Percentiles rank a stretch among this genome's conserved stretches.
phyloP scores from a whole-genome alignment of 495 filamentous ascomycete genomes.

The Penicillium antarcticum region DNA sequence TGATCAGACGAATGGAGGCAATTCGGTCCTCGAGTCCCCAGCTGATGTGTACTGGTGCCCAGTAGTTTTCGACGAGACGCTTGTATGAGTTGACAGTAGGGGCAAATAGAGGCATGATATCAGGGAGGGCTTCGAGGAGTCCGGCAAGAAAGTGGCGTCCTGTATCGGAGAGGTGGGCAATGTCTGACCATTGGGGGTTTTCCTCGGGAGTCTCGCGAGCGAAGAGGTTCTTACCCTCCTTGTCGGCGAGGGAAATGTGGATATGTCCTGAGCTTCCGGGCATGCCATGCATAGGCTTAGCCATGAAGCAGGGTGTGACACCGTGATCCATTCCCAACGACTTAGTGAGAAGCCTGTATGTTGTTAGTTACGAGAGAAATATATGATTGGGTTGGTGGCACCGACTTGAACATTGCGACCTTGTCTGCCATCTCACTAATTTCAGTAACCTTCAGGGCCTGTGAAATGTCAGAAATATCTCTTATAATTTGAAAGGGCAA shows the following conservation, averaged over 20 bases:
- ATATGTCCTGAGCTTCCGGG: slow-evolving; percentile 91
- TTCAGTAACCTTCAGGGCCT: slow-evolving; percentile 71
- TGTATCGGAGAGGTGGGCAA: slow-evolving; percentile 72
- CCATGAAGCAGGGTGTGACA: slow-evolving; percentile 96
- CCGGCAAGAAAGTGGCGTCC: slow-evolving; percentile 88
- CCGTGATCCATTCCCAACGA: slow-evolving; percentile 73
- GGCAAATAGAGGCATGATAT: slow-evolving; percentile 88
- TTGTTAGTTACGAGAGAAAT: background rate
- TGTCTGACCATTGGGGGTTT: slow-evolving; percentile 63
- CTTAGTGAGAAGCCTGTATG: slow-evolving; percentile 66
- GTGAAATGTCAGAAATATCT: slow-evolving; percentile 1
- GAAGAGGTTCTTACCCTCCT: slow-evolving; percentile 67
- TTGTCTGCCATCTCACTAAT: slow-evolving; percentile 78
- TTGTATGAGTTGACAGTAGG: slow-evolving; percentile 96
- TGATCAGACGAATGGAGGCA: slow-evolving; percentile 81
- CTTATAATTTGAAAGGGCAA: background rate
- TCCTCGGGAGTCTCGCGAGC: slow-evolving; percentile 63
- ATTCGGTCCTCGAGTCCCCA: slow-evolving; percentile 93
- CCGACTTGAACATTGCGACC: slow-evolving; percentile 79
- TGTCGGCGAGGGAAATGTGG: slow-evolving; percentile 72
- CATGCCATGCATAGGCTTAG: slow-evolving; percentile 80
- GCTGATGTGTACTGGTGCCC: slow-evolving; percentile 90
- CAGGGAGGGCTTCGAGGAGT: slow-evolving; percentile 77
- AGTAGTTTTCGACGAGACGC: slow-evolving; percentile 93
- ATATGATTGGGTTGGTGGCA: background rate